Base-by-base conservation (phyloP, 768 basidiomycete species). In the Mycena epipterygia region DNA sequence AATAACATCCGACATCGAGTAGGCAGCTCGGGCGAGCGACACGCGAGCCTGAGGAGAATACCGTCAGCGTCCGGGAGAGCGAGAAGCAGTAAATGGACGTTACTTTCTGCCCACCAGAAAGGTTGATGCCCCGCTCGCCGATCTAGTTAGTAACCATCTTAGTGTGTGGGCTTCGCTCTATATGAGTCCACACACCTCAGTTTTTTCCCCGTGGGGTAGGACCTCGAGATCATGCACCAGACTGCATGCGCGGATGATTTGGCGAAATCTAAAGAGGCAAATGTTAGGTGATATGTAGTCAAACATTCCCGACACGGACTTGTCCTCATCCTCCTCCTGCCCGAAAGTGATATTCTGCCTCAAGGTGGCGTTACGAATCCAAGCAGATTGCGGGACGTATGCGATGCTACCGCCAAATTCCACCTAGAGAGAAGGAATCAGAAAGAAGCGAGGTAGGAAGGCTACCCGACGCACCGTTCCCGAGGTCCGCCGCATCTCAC, bases 331-430 rank as follows among this genome's bases (percentile, higher is more conserved):
- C 65, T 89, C 90, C 8, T 83, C 80, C 73, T 89, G 85, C 0
- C 93, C 94, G 75, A 96, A 95, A 0, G 90, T 75, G 71, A 96
- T 88, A 78, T 96, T 96, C 59, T 92, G 88, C 29, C 89, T 85
- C 29, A 95, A 79, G 0, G 91, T 93, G 0, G 90, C 90, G 76
- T 91, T 91, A 74, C 81, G 80, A 72, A 93, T 90, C 91, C 91
- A 93, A 0, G 91, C 81, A 25, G 83, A 78, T 76, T 91, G 90
- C 6, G 90, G 87, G 0, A 89, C 88, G 75, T 90, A 91, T 0
- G 89, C 88, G 8, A 89, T 80, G 1, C 82, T 80, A 14, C 91
- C 89, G 5, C 86, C 86, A 71, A 91, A 89, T 1, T 82, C 73
- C 37, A 89, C 86, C 84, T 87, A 29, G 2, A 32, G 19, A 6